Conservation (phyloP, 2,329 filamentous ascomycete genomes). For the Macrophomina phaseolina region DNA sequence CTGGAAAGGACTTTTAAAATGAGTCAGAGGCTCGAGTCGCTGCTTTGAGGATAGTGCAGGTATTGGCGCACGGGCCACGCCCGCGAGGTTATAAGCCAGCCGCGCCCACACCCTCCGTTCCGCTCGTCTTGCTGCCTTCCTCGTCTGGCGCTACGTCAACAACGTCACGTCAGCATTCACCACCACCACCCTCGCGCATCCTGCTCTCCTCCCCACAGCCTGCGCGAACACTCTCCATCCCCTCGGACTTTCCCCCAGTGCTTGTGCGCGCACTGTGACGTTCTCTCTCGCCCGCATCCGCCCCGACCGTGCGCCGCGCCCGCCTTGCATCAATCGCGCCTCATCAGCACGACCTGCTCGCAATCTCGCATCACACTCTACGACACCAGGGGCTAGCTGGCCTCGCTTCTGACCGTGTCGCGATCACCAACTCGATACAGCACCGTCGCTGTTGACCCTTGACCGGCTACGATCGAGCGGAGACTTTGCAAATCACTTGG, state of each 20-base stretch:
- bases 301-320: slow-evolving; percentile 1
- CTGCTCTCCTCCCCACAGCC: neutral
- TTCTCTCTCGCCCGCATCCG: slow-evolving; percentile 18
- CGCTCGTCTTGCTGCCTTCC: too few relatives aligned
- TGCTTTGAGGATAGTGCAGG: too few relatives aligned
- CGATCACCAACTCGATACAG: slow-evolving; percentile 27
- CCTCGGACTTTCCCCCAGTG: slow-evolving; percentile 13
- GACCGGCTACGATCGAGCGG: slow-evolving; percentile 32
- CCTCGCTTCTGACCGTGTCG: slow-evolving; percentile 45
- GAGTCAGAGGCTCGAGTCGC: too few relatives aligned
- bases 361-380: neutral
- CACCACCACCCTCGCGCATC: slow-evolving; percentile 2
- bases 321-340: slow-evolving; percentile 11
- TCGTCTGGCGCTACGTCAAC: neutral
- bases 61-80: too few relatives aligned
- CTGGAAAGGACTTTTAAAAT: too few relatives aligned
- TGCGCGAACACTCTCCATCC: neutral
- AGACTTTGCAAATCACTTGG: slow-evolving; percentile 35
- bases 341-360: neutral
- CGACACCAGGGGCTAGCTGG: slow-evolving; percentile 49
- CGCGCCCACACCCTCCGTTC: too few relatives aligned
- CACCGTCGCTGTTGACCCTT: slow-evolving; percentile 33
- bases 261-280: slow-evolving; percentile 7
- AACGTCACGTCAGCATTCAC: slow-evolving; percentile 1
- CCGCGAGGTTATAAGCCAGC: too few relatives aligned